Conservation (phyloP, 345 rosid species). For the Bruguiera parviflora region DNA sequence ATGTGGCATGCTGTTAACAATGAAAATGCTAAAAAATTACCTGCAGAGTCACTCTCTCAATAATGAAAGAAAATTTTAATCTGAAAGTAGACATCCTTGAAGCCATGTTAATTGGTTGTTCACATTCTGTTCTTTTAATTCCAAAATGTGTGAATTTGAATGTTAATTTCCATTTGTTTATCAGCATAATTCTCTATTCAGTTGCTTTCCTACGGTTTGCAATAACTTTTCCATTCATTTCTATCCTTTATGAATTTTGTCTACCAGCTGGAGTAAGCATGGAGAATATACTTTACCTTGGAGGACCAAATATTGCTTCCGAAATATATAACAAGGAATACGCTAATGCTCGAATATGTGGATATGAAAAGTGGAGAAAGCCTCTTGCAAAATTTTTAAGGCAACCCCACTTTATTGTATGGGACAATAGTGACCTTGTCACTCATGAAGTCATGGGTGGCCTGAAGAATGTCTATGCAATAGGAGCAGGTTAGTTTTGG, state of each 20-base stretch:
- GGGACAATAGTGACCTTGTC: conserved; percentile 96
- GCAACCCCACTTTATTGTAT: conserved; percentile 87
- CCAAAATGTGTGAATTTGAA: too few species aligned
- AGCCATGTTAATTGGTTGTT: too few species aligned
- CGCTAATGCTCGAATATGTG: conserved; percentile 97
- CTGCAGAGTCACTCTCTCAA: too few species aligned
- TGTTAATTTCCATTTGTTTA: too few species aligned
- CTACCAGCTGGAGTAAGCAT: conserved; percentile 66
- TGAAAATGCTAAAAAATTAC: too few species aligned
- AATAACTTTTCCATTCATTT: neutral
- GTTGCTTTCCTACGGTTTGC: neutral
- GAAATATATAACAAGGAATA: conserved; percentile 92
- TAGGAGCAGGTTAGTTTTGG: conserved; percentile 80
- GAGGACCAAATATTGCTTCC: conserved; percentile 97
- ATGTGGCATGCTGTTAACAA: too few species aligned
- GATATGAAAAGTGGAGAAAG: conserved; percentile 92
- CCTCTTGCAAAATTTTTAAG: conserved; percentile 81
- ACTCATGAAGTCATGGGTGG: conserved; percentile 99
- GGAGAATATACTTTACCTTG: conserved; percentile 88
- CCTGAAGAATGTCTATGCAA: conserved; percentile 96
- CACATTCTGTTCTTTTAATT: too few species aligned
- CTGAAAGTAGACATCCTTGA: too few species aligned
- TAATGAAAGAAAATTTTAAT: too few species aligned
- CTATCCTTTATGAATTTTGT: neutral
- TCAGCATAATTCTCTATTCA: neutral